Evolutionary conservation across 306 rosid genomes (phyloP), one percentile per base, ranked within the genome.

Genomic region (Elaeagnus macrophylla): DNA sequence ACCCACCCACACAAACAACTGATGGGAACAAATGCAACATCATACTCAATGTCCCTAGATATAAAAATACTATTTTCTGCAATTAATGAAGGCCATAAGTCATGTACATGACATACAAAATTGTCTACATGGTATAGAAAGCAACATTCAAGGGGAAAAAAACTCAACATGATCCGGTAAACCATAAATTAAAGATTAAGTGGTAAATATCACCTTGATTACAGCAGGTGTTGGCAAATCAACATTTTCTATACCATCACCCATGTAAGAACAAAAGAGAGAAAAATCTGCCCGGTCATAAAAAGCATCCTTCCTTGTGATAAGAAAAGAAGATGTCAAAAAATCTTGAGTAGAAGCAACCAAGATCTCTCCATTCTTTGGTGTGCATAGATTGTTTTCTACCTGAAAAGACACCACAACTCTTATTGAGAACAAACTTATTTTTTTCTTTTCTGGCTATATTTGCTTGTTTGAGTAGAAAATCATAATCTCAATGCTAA

Each of bases 271-370:
- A 72, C 97, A 86, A 76, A 90, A 81, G 67, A 77, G 86, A 64
- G 90, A 74, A 76, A 86, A 86, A 40, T 88, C 61, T 43, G 97
- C 81, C 62, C 97, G 97, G 68, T 90, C 97, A 70, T 90, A 90
- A 76, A 90, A 90, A 8, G 84, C 86, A 71, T 90, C 97, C 75
- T 90, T 86, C 68, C 95, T 75, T 50, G 97, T 83, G 57, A 90
- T 79, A 68, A 90, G 87, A 64, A 79, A 90, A n/a, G 97, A 90
- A 53, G 97, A 83, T 14, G 97, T 90, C 58, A 90, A 73, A 67
- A 90, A 90, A 77, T 90, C 97, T 78, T 90, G 97, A 18, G 95
- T 90, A 16, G 97, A 90, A 69, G 97, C 97, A 76, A 90, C 95
- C 68, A 90, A 65, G 66, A 90, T 86, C 71, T 90, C 97, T 51